Evolutionary conservation across 805 yeast species (phyloP), one percentile per base, ranked within the genome.

Genomic region (Maudiozyma bulderi): DNA sequence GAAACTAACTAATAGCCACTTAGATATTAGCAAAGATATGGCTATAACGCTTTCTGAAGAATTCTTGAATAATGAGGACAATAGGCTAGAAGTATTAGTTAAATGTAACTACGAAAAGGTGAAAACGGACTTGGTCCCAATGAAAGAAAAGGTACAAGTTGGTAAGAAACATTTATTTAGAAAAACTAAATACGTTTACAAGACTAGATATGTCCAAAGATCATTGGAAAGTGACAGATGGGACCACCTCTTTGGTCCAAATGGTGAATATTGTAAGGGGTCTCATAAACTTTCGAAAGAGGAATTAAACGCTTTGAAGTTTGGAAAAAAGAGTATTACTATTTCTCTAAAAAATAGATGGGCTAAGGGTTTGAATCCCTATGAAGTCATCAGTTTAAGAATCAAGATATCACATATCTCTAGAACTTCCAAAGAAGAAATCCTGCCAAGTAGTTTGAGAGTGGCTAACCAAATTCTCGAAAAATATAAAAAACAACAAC

Each of bases 261-360:
- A 87, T 62, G 97, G 98, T 2, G 84, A 95, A 37, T 89, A 86
- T 73, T 95, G 88, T 9, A 74, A 91, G 57, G 80, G 86, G 50
- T 80, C 82, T 55, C 71, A 91, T 47, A 76, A 76, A 8, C 43
- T 65, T 15, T 49, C 54, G 46, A 45, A 50, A 1, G 50, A 47
- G 4, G 46, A 54, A 40, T 49, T 62, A 35, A 33, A 54, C 1
- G 43, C 51, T 14, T 38, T 50, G 10, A 50, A 51, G 40, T 63
- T 54, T 35, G 46, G 42, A 3, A 48, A 47, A n/a, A 50, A 47
- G 11, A 30, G 39, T 1, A 37, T 51, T 3, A 40, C 48, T 4
- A 47, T 54, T 37, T 44, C 54, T 6, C 15, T 65, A 37, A 49
- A 78, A 62, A 88, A 88, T 60, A 95, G 88, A 61, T 91, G 96